Conservation (phyloP, 2,329 filamentous ascomycete genomes). For the Aureobasidium subglaciale region DNA sequence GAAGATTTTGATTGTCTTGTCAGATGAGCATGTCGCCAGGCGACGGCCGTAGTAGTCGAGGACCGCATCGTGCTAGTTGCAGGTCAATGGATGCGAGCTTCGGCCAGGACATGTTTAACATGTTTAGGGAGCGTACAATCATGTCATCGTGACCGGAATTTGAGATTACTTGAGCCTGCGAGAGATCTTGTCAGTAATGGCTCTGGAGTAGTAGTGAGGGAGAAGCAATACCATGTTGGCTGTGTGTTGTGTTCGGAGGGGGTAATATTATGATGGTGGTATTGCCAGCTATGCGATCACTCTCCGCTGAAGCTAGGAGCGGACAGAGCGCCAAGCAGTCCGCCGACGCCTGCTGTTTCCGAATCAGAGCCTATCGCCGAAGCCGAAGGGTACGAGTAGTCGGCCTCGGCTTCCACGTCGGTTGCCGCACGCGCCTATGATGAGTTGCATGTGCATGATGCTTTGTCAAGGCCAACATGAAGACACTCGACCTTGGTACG, state of each 20-base stretch:
- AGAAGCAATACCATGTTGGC: slow-evolving; percentile 14
- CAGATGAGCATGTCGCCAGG: slow-evolving; percentile 93
- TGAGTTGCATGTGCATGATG: background rate
- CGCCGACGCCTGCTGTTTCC: background rate
- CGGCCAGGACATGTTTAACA: background rate
- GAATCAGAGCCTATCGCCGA: background rate
- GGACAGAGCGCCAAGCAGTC: background rate
- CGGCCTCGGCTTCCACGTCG: background rate
- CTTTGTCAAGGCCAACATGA: background rate
- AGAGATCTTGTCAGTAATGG: slow-evolving; percentile 17
- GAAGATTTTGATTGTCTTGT: slow-evolving; percentile 99
- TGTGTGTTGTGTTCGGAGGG: slow-evolving; percentile 6
- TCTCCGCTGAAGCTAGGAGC: background rate
- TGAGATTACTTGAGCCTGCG: slow-evolving; percentile 68
- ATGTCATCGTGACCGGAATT: slow-evolving; percentile 96
- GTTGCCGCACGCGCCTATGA: background rate
- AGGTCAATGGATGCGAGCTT: slow-evolving; percentile 1
- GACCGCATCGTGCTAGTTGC: slow-evolving; percentile 81
- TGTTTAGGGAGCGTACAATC: slow-evolving; percentile 67
- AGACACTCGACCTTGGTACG: background rate
- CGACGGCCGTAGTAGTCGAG: slow-evolving; percentile 97
- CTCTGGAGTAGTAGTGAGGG: background rate
- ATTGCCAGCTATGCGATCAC: slow-evolving; percentile 9
- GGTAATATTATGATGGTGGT: slow-evolving; percentile 13
- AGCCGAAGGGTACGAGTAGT: too few species aligned